Evolutionary conservation across 345 rosid species (phyloP).

Genomic region (Laguncularia racemosa): DNA sequence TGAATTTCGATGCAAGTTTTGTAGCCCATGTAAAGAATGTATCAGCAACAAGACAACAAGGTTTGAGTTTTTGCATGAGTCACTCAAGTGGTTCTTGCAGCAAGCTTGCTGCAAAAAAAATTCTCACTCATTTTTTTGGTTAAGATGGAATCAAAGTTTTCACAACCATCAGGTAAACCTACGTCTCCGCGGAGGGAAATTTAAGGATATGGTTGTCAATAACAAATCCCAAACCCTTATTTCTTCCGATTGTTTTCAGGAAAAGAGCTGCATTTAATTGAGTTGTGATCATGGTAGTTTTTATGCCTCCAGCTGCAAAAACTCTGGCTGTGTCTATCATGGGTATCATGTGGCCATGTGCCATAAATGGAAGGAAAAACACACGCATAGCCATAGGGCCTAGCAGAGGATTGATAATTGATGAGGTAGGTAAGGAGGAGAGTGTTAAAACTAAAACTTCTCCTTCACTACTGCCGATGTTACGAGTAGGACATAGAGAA

Average conservation of each 20-base stretch:
- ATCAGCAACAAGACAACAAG: no score
- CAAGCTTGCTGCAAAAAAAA: background rate
- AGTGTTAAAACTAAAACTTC: no score
- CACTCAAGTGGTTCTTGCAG: no score
- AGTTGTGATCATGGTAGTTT: slow-evolving; percentile 39
- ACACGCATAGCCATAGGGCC: slow-evolving; percentile 10
- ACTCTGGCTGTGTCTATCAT: slow-evolving; percentile 45
- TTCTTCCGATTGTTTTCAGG: background rate
- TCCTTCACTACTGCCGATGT: no score
- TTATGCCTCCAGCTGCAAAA: slow-evolving; percentile 31
- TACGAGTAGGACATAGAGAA: no score
- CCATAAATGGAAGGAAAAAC: slow-evolving; percentile 42
- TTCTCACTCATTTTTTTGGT: background rate
- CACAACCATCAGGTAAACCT: slow-evolving; percentile 43
- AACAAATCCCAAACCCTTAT: slow-evolving; percentile 12
- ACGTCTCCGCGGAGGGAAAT: slow-evolving; percentile 38
- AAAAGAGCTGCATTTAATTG: slow-evolving; percentile 23
- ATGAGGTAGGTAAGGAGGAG: no score
- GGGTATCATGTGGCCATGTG: slow-evolving; percentile 60
- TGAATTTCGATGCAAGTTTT: slow-evolving; percentile 9
- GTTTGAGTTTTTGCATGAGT: background rate
- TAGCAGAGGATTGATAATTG: no score
- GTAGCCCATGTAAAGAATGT: no score
- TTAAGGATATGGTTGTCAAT: slow-evolving; percentile 23
- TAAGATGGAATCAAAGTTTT: slow-evolving; percentile 24